phyloP scores from a whole-genome alignment of 148 eudicot genomes.

The Vaccinium myrtillus region DNA sequence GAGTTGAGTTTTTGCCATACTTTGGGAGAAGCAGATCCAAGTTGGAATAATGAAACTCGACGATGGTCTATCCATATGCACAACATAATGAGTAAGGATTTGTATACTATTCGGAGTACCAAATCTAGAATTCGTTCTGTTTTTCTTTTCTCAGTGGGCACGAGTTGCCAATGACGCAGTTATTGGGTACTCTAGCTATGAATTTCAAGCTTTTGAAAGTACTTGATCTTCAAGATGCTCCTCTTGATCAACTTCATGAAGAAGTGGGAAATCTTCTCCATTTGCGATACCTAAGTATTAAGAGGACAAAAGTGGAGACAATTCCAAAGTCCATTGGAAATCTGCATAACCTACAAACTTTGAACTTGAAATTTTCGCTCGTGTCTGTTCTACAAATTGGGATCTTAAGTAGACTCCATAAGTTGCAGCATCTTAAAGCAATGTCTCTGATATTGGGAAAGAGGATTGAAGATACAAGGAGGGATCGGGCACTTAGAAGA shows the following conservation, averaged over 20 bases:
- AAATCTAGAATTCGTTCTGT: not conserved
- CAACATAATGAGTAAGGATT: not conserved
- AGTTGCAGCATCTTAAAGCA: not conserved
- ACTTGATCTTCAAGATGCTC: not conserved
- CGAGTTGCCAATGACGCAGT: not conserved
- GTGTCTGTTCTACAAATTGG: not conserved
- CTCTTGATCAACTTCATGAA: not conserved
- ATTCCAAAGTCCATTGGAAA: constrained; percentile 9
- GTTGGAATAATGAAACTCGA: not conserved
- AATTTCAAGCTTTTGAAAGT: not conserved
- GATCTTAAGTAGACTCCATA: not conserved
- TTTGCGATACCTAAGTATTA: constrained; percentile 4
- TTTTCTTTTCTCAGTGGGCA: not conserved
- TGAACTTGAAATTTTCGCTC: not conserved
- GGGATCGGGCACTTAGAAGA: not conserved
- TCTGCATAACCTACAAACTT: not conserved
- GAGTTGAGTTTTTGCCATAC: not conserved
- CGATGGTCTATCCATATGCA: not conserved
- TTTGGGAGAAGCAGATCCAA: not conserved
- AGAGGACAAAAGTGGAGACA: not conserved
- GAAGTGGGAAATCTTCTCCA: not conserved
- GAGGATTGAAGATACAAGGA: not conserved
- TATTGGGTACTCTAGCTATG: not conserved
- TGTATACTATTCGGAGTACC: not conserved
- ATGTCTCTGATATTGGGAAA: no score